Evolutionary conservation across 176 grass and related monocot genomes (phyloP).

Genomic region (Triticum timopheevii): DNA sequence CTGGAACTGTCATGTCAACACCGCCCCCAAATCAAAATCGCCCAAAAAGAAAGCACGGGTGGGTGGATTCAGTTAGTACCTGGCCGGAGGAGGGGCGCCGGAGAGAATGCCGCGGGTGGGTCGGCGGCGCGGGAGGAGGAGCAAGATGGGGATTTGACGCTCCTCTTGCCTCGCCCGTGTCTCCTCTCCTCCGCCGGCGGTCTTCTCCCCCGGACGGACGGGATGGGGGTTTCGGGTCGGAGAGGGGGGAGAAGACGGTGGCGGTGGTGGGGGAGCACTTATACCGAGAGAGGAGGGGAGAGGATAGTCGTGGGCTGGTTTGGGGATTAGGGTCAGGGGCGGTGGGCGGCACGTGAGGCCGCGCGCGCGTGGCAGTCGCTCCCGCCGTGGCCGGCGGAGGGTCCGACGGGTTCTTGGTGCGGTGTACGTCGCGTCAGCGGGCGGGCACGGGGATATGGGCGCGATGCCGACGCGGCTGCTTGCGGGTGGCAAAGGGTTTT

Average conservation of each 20-base stretch:
- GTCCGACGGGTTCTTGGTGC: not conserved
- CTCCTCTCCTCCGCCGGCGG: not conserved
- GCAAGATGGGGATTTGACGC: not conserved
- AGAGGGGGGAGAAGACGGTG: not conserved
- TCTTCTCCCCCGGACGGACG: not conserved
- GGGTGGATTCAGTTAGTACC: not conserved
- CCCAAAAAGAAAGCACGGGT: not conserved
- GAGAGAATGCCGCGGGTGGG: not conserved
- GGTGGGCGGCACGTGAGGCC: not conserved
- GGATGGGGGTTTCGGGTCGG: not conserved
- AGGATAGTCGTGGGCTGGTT: not conserved
- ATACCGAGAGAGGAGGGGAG: not conserved
- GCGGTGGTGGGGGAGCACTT: slow-evolving; percentile 6
- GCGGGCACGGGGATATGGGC: not conserved
- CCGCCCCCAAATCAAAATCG: not conserved
- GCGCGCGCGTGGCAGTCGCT: not conserved
- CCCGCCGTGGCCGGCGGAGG: no score
- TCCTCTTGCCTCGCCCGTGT: not conserved
- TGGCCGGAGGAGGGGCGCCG: not conserved
- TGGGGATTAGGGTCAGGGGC: not conserved
- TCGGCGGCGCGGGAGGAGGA: not conserved
- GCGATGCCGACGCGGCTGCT: not conserved
- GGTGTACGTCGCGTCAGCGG: not conserved
- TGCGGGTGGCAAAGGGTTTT: not conserved
- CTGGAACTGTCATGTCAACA: not conserved